Conservation (phyloP, 495 filamentous ascomycete species). For the Glutinoglossum americanum region DNA sequence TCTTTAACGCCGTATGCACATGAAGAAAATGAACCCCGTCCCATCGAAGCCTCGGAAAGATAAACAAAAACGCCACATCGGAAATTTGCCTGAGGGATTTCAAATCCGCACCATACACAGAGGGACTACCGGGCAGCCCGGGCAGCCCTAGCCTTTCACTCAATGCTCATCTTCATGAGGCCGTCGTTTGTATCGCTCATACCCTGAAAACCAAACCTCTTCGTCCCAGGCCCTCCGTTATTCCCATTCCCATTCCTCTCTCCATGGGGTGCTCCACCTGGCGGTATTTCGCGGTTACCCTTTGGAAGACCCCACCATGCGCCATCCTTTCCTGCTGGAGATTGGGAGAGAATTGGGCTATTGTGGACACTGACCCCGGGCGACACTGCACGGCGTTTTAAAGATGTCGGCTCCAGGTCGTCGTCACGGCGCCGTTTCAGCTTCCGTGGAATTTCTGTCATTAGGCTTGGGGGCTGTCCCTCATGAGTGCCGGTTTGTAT, state of each 20-base stretch:
- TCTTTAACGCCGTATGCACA: too few species aligned
- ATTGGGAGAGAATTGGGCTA: constrained; percentile 64
- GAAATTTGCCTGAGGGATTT: too few species aligned
- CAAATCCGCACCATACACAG: too few species aligned
- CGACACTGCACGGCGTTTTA: constrained; percentile 86
- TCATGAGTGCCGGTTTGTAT: neutral
- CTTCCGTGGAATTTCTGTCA: constrained; percentile 25
- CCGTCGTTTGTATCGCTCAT: constrained; percentile 93
- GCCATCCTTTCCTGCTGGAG: constrained; percentile 44
- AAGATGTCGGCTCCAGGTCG: constrained; percentile 68
- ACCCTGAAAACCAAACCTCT: constrained; percentile 74
- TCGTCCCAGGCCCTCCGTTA: constrained; percentile 23
- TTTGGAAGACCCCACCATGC: constrained; percentile 59
- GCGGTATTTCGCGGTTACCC: constrained; percentile 22
- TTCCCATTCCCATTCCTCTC: constrained; percentile 26
- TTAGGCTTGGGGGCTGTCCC: constrained; percentile 27
- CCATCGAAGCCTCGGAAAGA: too few species aligned
- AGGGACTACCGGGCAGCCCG: too few species aligned
- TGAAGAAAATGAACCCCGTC: too few species aligned
- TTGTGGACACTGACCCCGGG: constrained; percentile 83
- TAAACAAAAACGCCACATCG: too few species aligned
- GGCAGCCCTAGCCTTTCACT: constrained; percentile 19
- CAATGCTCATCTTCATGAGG: constrained; percentile 94
- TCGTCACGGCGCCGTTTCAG: constrained; percentile 63
- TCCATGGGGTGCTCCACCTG: constrained; percentile 23